A percentile compares a stretch with the other conserved stretches of the same genome.
Evolutionary conservation across 2,329 filamentous ascomycete species (phyloP).

Genomic region (Didymella keratinophila): DNA sequence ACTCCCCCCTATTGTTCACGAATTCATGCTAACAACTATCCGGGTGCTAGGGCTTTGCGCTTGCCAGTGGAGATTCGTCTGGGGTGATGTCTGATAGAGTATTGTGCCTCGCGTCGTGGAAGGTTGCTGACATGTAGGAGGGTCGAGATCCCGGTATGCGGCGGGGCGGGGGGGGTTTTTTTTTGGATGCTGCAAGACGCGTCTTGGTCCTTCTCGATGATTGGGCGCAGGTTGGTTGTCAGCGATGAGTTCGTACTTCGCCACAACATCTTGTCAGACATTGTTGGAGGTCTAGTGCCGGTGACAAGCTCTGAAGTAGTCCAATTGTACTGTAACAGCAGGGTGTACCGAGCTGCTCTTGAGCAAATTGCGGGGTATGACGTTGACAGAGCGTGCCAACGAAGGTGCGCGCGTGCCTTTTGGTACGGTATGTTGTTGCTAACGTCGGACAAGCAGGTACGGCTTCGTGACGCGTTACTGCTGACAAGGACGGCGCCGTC

Average conservation of each 20-base stretch:
- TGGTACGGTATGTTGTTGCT: background rate
- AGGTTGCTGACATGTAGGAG: background rate
- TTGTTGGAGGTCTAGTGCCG: background rate
- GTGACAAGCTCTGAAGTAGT: background rate
- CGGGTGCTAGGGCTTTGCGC: conserved; percentile 74
- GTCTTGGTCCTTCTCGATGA: background rate
- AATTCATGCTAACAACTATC: no score
- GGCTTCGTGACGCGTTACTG: background rate
- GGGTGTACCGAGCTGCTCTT: background rate
- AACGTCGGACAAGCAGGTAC: background rate
- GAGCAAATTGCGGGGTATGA: background rate
- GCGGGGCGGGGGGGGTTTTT: no score
- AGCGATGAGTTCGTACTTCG: no score
- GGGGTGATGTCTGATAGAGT: conserved; percentile 89
- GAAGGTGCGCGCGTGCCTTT: background rate
- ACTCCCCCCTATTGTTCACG: no score
- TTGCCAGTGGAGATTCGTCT: conserved; percentile 87
- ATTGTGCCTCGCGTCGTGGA: conserved; percentile 39
- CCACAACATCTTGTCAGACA: no score
- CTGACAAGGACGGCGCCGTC: background rate
- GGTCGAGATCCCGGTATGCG: background rate
- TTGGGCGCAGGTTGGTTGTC: background rate
- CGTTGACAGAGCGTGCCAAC: no score
- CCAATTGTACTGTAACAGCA: background rate
- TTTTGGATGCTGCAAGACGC: background rate